These are phyloP conservation scores for Ascochyta koolunga DNA, from an alignment of 2,329 filamentous ascomycete genomes.

Conservation along the genomic window DNA sequence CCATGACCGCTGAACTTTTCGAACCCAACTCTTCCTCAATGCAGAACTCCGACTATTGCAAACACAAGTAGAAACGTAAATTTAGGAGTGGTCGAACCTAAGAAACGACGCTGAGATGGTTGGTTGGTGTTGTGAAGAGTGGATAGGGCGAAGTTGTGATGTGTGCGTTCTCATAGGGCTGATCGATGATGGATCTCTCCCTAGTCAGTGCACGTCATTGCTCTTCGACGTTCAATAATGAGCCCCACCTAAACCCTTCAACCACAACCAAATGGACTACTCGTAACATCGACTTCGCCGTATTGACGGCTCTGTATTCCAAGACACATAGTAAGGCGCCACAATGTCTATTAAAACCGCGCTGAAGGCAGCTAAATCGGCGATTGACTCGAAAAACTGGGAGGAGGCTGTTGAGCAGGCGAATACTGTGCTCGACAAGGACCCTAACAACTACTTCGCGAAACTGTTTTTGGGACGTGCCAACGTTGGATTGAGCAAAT, in stretches of 20 bases:
- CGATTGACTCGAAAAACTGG: constrained; percentile 79
- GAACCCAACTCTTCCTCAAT: neutral
- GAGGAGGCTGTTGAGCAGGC: constrained; percentile 75
- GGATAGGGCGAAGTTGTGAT: constrained; percentile 19
- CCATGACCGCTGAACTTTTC: constrained; percentile 31
- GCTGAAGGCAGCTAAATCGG: constrained; percentile 80
- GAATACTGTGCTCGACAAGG: constrained; percentile 70
- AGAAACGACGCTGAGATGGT: constrained; percentile 6
- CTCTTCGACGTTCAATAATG: constrained; percentile 7
- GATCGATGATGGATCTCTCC: constrained; percentile 22
- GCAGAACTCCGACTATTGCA: constrained; percentile 6
- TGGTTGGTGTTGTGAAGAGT: neutral
- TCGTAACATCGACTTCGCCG: constrained; percentile 25
- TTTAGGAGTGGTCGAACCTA: neutral
- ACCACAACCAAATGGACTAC: constrained; percentile 27
- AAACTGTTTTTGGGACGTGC: constrained; percentile 89
- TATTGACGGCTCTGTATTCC: constrained; percentile 6
- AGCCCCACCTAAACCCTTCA: constrained; percentile 20
- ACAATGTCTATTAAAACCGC: constrained; percentile 65
- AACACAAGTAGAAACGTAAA: neutral
- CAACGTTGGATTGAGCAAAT: constrained; percentile 74
- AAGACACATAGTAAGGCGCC: neutral
- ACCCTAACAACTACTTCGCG: constrained; percentile 83
- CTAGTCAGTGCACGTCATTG: constrained; percentile 37
- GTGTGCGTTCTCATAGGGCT: constrained; percentile 38